These are phyloP conservation scores for Abrus precatorius DNA, from an alignment of 306 rosid species.

Conservation along the genomic window DNA sequence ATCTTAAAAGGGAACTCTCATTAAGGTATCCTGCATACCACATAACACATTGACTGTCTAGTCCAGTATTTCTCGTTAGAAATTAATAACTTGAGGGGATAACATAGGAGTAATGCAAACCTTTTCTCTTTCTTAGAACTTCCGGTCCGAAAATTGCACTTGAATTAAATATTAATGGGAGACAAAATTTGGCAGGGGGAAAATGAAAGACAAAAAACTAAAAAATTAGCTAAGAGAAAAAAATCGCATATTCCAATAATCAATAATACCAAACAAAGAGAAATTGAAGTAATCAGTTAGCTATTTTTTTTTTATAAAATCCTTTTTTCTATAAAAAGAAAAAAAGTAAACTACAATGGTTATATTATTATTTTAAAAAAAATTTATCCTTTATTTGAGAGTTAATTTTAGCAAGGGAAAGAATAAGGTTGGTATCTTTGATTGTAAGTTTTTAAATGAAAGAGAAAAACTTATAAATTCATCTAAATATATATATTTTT, in stretches of 20 bases:
- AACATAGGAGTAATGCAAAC: background rate
- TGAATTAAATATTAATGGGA: background rate
- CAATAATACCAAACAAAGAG: background rate
- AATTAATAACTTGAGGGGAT: background rate
- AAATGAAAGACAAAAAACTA: background rate
- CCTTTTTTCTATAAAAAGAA: background rate
- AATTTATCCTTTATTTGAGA: background rate
- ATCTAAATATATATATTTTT: too few relatives aligned
- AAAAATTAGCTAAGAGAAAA: background rate
- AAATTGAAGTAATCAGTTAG: background rate
- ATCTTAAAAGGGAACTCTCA: background rate
- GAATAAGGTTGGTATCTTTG: too few relatives aligned
- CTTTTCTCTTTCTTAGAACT: background rate
- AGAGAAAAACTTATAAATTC: too few relatives aligned
- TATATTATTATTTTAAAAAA: background rate
- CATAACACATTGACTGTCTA: background rate
- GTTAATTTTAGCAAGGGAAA: too few relatives aligned
- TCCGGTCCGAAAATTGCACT: background rate
- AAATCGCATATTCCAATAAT: background rate
- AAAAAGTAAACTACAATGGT: background rate
- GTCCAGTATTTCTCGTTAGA: background rate
- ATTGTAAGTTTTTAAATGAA: too few relatives aligned
- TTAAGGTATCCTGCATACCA: constrained; percentile 4
- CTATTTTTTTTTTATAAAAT: background rate
- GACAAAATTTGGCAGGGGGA: background rate